A percentile compares a stretch with the other conserved stretches of the same genome.
Conservation (phyloP, 2,329 filamentous ascomycete genomes). For the Colletotrichum phormii region DNA sequence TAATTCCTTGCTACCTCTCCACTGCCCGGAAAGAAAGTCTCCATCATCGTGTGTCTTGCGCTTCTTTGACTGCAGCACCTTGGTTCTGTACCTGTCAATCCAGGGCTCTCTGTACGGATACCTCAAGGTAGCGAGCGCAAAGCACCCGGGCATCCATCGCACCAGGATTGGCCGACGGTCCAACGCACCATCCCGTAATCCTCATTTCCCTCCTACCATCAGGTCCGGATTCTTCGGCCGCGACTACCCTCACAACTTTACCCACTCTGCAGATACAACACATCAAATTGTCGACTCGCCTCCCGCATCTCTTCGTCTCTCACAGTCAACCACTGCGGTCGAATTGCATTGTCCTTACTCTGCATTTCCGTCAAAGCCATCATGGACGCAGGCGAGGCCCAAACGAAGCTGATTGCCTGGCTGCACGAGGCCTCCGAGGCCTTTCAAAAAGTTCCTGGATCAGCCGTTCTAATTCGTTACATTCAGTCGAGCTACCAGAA, state of each 20-base stretch:
- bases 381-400: conserved; percentile 75
- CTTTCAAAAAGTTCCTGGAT: conserved; percentile 93
- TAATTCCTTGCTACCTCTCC: neutral
- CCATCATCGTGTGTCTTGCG: too few relatives aligned
- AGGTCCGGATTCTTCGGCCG: neutral
- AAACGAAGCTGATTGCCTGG: conserved; percentile 63
- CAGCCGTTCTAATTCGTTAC: conserved; percentile 93
- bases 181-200: neutral
- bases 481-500: conserved; percentile 98
- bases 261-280: neutral
- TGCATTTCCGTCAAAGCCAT: conserved; percentile 4
- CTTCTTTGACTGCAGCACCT: neutral
- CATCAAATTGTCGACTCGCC: neutral
- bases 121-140: neutral
- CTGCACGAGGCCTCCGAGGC: conserved; percentile 67
- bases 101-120: neutral
- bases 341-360: neutral
- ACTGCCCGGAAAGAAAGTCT: neutral
- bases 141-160: neutral
- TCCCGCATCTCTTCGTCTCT: neutral
- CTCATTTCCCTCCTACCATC: neutral
- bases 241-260: neutral
- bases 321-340: neutral
- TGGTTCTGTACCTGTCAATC: neutral
- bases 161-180: neutral